Percentiles rank a stretch among this genome's conserved stretches.
These are phyloP conservation scores for Brassica cretica DNA, from an alignment of 345 rosid species.

Conservation along the genomic window DNA sequence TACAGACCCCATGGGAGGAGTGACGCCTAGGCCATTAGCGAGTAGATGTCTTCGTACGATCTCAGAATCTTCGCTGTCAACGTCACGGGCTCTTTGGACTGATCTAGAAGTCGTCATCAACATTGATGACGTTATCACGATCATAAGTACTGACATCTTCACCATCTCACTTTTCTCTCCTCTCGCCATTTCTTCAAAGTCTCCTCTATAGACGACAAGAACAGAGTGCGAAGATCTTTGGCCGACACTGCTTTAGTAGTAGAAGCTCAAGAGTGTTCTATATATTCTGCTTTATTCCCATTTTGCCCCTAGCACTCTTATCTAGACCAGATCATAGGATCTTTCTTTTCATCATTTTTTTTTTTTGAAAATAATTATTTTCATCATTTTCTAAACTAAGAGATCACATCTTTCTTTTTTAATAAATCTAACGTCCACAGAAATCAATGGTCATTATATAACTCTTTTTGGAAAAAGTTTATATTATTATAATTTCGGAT, in stretches of 20 bases:
- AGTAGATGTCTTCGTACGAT: constrained; percentile 50
- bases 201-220: constrained; percentile 2
- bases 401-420: neutral
- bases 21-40: constrained; percentile 60
- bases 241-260: constrained; percentile 23
- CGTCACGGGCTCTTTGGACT: constrained; percentile 1
- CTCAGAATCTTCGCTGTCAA: constrained; percentile 19
- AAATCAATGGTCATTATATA: neutral
- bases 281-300: neutral
- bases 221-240: constrained; percentile 5
- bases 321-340: neutral
- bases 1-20: constrained; percentile 81
- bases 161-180: constrained; percentile 14
- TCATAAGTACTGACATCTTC: constrained; percentile 8
- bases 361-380: no score
- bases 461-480: no score
- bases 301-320: constrained; percentile 20
- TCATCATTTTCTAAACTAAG: neutral
- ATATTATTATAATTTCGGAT: no score
- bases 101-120: constrained; percentile 34
- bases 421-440: neutral
- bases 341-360: neutral
- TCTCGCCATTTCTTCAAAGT: constrained; percentile 26
- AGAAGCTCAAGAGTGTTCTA: constrained; percentile 21
- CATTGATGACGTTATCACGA: constrained; percentile 20